Base-by-base conservation (phyloP, 176 grass and related monocot genomes). In the Urochloa ruziziensis region DNA sequence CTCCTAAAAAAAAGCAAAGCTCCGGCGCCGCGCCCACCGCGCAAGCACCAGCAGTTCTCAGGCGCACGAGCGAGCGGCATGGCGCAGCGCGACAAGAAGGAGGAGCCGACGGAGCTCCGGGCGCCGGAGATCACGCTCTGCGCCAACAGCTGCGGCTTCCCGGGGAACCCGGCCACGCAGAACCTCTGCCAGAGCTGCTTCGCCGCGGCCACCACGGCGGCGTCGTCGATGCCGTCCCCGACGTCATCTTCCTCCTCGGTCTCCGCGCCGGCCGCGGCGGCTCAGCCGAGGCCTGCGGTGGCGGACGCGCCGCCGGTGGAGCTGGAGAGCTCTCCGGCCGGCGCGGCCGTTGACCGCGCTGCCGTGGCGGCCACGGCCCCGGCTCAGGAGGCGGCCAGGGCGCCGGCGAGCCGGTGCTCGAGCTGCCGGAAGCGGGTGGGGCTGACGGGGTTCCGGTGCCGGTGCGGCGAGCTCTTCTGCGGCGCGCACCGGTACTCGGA, bases 401-500 rank as follows among this genome's bases (percentile, higher is more conserved):
- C 87, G 36, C 79, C 82, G 13, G 84, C 21, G 40, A 94, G 85
- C 83, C 91, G 96, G 73, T 99, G 96, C 85, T 90, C 85, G 19
- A 82, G 85, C n/a, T 99, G 96, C 91, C 79, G 87, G 83, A 93
- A 92, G 87, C 81, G 87, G 0, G 93, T 99, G 28, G 91, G 96
- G 18, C 88, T 99, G 32, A 91, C 80, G 15, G 96, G 96, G 47
- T 96, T 96, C 91, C 85, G 83, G 62, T 99, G 96, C 91, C 96
- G 96, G 11, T 99, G 96, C 76, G 93, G 89, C 14, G 79, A 92
- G 24, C 83, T 92, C 7, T 99, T 96, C 84, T 99, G 96, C 89
- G 91, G 91, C 47, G 77, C 93, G 85, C 96, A 99, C 87, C 91
- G 96, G 33, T 99, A 99, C 91, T 99, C 96, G 25, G 96, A 99